Evolutionary conservation across 2,329 filamentous ascomycete species (phyloP).

Genomic region (Fonsecaea nubica): DNA sequence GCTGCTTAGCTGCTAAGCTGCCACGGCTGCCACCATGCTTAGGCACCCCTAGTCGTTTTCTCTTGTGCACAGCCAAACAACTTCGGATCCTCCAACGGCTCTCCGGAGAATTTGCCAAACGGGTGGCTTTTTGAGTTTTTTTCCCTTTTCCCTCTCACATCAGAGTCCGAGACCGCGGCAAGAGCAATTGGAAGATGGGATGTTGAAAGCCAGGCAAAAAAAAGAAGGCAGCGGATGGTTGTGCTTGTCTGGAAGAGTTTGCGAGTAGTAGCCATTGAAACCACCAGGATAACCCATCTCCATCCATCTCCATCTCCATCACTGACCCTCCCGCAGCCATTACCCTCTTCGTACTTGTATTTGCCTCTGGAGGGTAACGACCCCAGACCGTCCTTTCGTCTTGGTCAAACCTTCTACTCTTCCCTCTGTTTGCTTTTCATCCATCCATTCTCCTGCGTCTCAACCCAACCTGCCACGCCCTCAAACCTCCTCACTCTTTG

Average conservation of each 20-base stretch:
- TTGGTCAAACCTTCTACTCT: slow-evolving; percentile 1
- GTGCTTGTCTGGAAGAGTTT: neutral
- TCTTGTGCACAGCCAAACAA: neutral
- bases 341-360: neutral
- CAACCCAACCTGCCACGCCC: slow-evolving; percentile 17
- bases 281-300: neutral
- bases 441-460: slow-evolving; percentile 1
- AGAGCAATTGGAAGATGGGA: neutral
- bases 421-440: slow-evolving; percentile 11
- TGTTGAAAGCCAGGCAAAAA: neutral
- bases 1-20: neutral
- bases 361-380: slow-evolving; percentile 8
- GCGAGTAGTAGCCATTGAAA: neutral
- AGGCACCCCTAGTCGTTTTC: neutral
- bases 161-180: slow-evolving; percentile 9
- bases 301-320: neutral
- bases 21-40: too few species aligned
- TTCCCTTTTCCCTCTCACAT: slow-evolving; percentile 11
- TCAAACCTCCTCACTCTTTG: neutral
- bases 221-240: slow-evolving; percentile 1
- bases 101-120: slow-evolving; percentile 2
- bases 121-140: slow-evolving; percentile 12
- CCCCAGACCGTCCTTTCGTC: neutral
- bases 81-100: slow-evolving; percentile 1
- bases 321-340: slow-evolving; percentile 5